phyloP scores from a whole-genome alignment of 345 rosid species.

The Zanthoxylum bungeanum region DNA sequence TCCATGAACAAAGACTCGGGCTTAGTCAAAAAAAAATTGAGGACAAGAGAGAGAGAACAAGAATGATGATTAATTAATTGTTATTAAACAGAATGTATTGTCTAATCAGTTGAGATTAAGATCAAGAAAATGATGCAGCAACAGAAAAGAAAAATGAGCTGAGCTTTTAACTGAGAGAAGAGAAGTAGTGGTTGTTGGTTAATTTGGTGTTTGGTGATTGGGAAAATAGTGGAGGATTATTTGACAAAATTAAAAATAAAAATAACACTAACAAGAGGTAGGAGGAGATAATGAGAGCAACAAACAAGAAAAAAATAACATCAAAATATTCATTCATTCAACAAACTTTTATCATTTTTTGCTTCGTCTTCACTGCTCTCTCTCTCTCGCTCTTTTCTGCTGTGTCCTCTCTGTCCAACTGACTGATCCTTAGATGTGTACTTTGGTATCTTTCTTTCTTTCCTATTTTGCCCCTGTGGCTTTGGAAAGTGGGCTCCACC shows the following conservation, averaged over 20 bases:
- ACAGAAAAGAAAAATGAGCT: background rate
- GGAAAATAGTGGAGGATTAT: conserved; percentile 7
- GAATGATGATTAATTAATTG: conserved; percentile 3
- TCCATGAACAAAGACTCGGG: conserved; percentile 18
- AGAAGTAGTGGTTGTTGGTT: conserved; percentile 3
- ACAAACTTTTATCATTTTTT: conserved; percentile 27
- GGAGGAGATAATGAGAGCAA: conserved; percentile 11
- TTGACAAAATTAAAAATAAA: no score
- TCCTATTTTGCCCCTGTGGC: background rate
- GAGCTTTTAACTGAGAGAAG: background rate
- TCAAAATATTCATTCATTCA: conserved; percentile 15
- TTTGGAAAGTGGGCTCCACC: background rate
- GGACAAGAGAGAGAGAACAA: conserved; percentile 17
- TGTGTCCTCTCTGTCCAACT: background rate
- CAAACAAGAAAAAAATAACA: background rate
- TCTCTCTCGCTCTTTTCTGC: background rate
- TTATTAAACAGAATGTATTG: conserved; percentile 5
- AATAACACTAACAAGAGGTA: conserved; percentile 9
- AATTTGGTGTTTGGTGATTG: background rate
- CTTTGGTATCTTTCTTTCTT: background rate
- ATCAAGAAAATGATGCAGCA: conserved; percentile 18
- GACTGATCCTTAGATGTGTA: background rate
- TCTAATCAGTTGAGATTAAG: conserved; percentile 24
- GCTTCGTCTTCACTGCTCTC: conserved; percentile 23
- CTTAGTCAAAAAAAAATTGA: no score